Percentiles rank a stretch among this genome's conserved stretches.
Evolutionary conservation across 2,329 filamentous ascomycete species (phyloP).

Genomic region (Penicillium sp.): DNA sequence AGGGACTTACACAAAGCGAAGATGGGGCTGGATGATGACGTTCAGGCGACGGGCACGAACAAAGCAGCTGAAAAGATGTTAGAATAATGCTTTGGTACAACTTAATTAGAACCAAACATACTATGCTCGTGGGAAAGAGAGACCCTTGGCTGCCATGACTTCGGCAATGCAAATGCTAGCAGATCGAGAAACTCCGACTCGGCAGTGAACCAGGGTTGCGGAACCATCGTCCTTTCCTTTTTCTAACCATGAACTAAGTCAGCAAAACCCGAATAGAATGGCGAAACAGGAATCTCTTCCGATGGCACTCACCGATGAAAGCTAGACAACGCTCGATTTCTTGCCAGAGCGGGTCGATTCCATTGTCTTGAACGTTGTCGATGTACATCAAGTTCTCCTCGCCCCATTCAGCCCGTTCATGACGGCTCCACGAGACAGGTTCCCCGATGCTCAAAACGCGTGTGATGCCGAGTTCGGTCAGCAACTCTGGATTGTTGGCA

Average conservation of each 20-base stretch:
- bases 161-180: conserved; percentile 99
- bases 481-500: conserved; percentile 87
- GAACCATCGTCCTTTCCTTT: conserved; percentile 75
- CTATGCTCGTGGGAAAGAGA: conserved; percentile 92
- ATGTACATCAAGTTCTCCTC: conserved; percentile 78
- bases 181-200: conserved; percentile 91
- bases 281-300: too few species aligned
- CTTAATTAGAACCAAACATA: conserved; percentile 41
- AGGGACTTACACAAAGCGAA: conserved; percentile 74
- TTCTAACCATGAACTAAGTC: conserved; percentile 58
- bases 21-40: conserved; percentile 96
- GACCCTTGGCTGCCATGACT: conserved; percentile 79
- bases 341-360: conserved; percentile 85
- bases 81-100: not conserved
- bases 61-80: conserved; percentile 66
- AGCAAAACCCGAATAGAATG: not conserved
- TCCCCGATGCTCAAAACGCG: conserved; percentile 94
- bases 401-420: conserved; percentile 73
- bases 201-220: conserved; percentile 92
- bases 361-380: conserved; percentile 91
- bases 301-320: conserved; percentile 77
- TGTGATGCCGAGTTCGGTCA: conserved; percentile 78
- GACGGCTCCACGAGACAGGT: conserved; percentile 76
- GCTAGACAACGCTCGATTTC: conserved; percentile 85
- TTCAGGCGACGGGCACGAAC: conserved; percentile 90